Percentiles rank a stretch among this genome's conserved stretches.
Evolutionary conservation across 2,329 filamentous ascomycete species (phyloP).

Genomic region (Lachnellula subtilissima): DNA sequence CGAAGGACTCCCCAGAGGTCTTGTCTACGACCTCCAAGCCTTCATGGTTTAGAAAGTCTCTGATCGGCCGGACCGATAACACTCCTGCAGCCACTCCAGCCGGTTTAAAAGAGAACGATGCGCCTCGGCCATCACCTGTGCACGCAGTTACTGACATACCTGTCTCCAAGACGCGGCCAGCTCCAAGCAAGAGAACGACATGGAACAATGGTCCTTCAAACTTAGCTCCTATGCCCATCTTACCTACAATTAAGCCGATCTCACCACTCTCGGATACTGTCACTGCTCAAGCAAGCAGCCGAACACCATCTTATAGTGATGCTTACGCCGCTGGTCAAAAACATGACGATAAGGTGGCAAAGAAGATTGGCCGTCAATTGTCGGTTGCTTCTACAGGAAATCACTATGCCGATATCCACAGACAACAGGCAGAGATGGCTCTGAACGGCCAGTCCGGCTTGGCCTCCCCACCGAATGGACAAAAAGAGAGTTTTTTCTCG

Average conservation of each 20-base stretch:
- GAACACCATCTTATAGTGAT: constrained; percentile 51
- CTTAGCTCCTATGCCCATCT: constrained; percentile 86
- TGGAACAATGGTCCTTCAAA: constrained; percentile 83
- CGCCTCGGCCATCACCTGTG: constrained; percentile 42
- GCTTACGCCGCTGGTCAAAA: constrained; percentile 39
- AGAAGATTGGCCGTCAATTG: constrained; percentile 92
- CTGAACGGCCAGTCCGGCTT: constrained; percentile 76
- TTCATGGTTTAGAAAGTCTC: constrained; percentile 94
- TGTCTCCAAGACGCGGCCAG: constrained; percentile 41
- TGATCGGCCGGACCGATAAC: constrained; percentile 74
- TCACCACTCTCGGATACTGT: constrained; percentile 95
- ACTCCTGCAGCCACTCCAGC: constrained; percentile 53
- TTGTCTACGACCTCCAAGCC: constrained; percentile 68
- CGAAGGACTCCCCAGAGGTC: constrained; percentile 56
- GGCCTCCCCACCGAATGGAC: constrained; percentile 69
- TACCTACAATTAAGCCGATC: constrained; percentile 90
- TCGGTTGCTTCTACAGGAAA: constrained; percentile 90
- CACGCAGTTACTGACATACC: constrained; percentile 40
- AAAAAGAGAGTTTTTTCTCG: constrained; percentile 97
- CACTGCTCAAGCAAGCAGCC: constrained; percentile 77
- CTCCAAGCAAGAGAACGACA: constrained; percentile 76
- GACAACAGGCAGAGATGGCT: constrained; percentile 85
- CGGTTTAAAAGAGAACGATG: constrained; percentile 41
- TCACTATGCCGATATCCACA: constrained; percentile 84
- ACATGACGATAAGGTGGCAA: constrained; percentile 61